A percentile compares a stretch with the other conserved stretches of the same genome.
phyloP scores from a whole-genome alignment of 495 filamentous ascomycete species.

The Haplographium delicatum region DNA sequence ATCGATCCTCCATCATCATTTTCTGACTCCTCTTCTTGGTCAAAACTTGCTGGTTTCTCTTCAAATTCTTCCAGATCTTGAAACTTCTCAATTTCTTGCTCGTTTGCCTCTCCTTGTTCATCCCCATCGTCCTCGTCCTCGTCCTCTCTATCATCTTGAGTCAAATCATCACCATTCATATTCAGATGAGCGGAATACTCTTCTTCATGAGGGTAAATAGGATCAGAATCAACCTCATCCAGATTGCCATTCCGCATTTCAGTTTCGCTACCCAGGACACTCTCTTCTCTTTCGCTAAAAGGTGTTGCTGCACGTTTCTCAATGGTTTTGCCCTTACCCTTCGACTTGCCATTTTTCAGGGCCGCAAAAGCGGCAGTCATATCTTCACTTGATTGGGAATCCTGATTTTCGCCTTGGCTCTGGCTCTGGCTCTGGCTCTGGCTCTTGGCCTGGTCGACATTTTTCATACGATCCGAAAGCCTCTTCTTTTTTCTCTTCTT shows the following conservation, averaged over 20 bases:
- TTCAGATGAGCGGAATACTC: too few relatives aligned
- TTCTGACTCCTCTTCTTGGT: not conserved
- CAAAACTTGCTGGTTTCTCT: too few relatives aligned
- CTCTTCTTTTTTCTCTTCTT: slow-evolving; percentile 10
- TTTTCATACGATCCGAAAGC: slow-evolving; percentile 10
- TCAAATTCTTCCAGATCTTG: not conserved
- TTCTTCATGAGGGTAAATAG: not conserved
- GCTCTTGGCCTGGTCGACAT: slow-evolving; percentile 11
- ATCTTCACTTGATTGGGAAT: slow-evolving; percentile 15
- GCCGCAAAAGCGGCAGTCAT: not conserved
- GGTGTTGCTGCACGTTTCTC: not conserved
- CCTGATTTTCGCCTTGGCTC: slow-evolving; percentile 17
- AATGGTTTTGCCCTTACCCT: not conserved
- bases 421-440: slow-evolving; percentile 23
- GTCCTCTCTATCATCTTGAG: not conserved
- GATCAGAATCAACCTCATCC: too few relatives aligned
- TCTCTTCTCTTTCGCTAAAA: not conserved
- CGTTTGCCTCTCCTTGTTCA: not conserved
- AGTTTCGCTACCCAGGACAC: too few relatives aligned
- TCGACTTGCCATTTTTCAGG: slow-evolving; percentile 6
- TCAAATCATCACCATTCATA: too few relatives aligned
- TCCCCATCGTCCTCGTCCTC: not conserved
- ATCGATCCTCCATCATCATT: not conserved
- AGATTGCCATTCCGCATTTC: too few relatives aligned
- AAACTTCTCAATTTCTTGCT: not conserved